phyloP scores from a whole-genome alignment of 305 asterid species.

The Fraxinus velutina region DNA sequence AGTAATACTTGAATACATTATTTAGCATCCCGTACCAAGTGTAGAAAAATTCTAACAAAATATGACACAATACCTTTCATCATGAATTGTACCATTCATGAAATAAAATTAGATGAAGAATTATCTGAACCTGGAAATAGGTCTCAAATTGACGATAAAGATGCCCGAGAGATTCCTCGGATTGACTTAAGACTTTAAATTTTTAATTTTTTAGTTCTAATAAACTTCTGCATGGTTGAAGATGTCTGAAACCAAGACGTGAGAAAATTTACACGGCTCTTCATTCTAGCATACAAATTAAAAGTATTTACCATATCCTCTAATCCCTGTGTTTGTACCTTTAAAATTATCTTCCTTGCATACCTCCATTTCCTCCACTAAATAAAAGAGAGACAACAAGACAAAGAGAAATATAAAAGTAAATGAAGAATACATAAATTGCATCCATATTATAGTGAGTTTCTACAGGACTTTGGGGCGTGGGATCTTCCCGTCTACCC shows the following conservation, averaged over 20 bases:
- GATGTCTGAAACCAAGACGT: neutral
- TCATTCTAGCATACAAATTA: neutral
- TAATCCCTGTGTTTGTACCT: neutral
- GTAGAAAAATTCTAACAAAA: neutral
- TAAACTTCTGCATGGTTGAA: neutral
- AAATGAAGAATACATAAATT: neutral
- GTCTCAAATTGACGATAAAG: neutral
- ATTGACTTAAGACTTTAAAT: neutral
- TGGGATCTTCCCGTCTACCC: neutral
- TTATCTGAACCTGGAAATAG: conserved; percentile 1
- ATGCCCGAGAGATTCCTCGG: neutral
- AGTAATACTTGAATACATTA: neutral
- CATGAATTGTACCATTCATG: neutral
- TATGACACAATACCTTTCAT: neutral
- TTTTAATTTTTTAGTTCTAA: neutral
- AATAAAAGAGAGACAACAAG: neutral
- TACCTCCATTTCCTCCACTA: neutral
- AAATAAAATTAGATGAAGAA: neutral
- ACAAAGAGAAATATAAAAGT: neutral
- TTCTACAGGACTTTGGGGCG: neutral
- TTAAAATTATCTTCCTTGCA: neutral
- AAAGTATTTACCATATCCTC: neutral
- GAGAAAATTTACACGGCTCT: neutral
- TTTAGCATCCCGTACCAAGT: neutral
- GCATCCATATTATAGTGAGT: neutral